Conservation (phyloP, 192 early-diverging fungal genomes). For the Funneliformis geosporum region DNA sequence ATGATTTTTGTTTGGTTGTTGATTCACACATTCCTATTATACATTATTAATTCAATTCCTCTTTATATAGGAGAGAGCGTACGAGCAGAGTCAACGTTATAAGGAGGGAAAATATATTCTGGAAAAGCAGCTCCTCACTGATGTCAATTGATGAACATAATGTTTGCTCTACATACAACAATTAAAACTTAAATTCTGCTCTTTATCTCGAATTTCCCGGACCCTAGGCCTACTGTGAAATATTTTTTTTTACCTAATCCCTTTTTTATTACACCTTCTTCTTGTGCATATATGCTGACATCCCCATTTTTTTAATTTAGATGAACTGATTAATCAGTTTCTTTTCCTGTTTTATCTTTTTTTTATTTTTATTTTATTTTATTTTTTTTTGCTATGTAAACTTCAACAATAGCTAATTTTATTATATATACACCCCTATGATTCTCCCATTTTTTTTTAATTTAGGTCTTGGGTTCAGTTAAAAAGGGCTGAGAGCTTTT, state of each 20-base stretch:
- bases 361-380: not conserved
- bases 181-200: not conserved
- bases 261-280: not conserved
- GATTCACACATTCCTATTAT: not conserved
- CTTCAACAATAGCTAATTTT: not conserved
- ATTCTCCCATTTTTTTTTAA: not conserved
- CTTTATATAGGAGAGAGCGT: slow-evolving; percentile 51
- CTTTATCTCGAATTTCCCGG: not conserved
- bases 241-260: not conserved
- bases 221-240: slow-evolving; percentile 7
- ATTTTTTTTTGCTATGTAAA: not conserved
- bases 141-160: slow-evolving; percentile 35
- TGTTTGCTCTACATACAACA: not conserved
- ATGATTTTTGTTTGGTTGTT: slow-evolving; percentile 30
- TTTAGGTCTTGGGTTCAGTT: not conserved
- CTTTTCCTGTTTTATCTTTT: not conserved
- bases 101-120: slow-evolving; percentile 80
- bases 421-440: too few relatives aligned
- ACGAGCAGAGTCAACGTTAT: slow-evolving; percentile 65
- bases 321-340: not conserved
- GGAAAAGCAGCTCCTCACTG: slow-evolving; percentile 58
- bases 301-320: not conserved
- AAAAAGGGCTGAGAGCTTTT: not conserved
- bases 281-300: slow-evolving; percentile 9
- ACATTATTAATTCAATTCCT: not conserved